Evolutionary conservation across 768 basidiomycete genomes (phyloP), one percentile per base, ranked within the genome.

Genomic region (Saitozyma podzolica): DNA sequence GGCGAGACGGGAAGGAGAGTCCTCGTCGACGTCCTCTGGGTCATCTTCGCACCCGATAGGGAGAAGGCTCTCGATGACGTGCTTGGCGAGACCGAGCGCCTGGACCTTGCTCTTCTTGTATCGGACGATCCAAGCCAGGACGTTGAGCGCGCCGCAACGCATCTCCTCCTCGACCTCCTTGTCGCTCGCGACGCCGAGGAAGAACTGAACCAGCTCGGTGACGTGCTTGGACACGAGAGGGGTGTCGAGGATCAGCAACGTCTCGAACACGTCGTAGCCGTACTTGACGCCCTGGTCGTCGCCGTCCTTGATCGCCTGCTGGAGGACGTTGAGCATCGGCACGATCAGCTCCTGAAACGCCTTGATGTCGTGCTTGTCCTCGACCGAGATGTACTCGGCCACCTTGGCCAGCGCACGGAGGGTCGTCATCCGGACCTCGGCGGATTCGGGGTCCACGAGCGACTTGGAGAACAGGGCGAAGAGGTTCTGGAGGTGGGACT

Each of bases 81-180:
- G 84, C 51, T 86, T 85, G 14, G 92, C 92, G 61, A 99, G 84
- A 75, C 86, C 86, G 63, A 92, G 85, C 70, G 85, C 85, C 80
- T 96, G 92, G 43, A 99, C 85, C 81, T 93, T 96, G 54, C 89
- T 88, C 82, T 97, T 97, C 87, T 98, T 99, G 83, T 98, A 98
- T 83, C 94, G 89, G 58, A 98, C 88, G 8, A 93, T 92, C 94
- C 94, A 98, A 75, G 92, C 90, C 9, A 99, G 86, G 8, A 91
- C 89, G 73, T 97, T 98, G 45, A 99, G 85, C 9, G 90, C 88
- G 69, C 96, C 88, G 63, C 93, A 86, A 61, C 96, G 89, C 62
- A 96, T 86, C 56, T 90, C 92, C 53, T 82, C 80, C 50, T 91
- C 90, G 72, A 88, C 87, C 10, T 82, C 80, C 65, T 84, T 85